A percentile compares a stretch with the other conserved stretches of the same genome.
These are phyloP conservation scores for Calonectria multiphialidica DNA, from an alignment of 2,329 filamentous ascomycete species.

Conservation along the genomic window DNA sequence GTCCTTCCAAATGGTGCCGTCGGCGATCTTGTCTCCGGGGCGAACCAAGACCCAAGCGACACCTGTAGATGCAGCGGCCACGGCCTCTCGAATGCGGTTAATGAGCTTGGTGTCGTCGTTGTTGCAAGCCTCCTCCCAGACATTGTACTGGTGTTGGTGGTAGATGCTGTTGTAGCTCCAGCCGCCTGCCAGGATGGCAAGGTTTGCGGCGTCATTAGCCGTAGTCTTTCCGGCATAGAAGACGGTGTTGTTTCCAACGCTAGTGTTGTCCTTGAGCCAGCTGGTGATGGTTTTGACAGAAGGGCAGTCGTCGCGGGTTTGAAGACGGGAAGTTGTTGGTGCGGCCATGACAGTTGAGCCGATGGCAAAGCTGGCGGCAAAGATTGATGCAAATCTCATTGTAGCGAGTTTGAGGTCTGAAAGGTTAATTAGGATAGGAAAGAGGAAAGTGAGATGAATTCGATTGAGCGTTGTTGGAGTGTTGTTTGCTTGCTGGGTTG, in stretches of 20 bases:
- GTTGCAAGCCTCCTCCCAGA: neutral
- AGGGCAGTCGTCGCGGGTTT: neutral
- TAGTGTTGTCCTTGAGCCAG: slow-evolving; percentile 1
- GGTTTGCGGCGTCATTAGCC: neutral
- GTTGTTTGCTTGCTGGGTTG: neutral
- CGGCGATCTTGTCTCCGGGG: neutral
- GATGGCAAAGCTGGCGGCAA: neutral
- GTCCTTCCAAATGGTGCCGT: neutral
- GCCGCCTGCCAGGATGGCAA: neutral
- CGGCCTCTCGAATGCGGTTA: neutral
- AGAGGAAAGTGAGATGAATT: neutral
- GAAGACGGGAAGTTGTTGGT: neutral
- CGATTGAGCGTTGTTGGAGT: neutral
- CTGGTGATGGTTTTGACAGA: neutral
- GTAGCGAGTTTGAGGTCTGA: neutral
- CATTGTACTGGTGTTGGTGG: neutral
- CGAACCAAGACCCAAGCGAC: neutral
- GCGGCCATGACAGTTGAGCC: neutral
- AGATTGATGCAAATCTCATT: neutral
- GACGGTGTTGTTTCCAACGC: neutral
- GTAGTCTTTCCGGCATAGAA: neutral
- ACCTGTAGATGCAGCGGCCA: neutral
- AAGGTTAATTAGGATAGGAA: too few relatives aligned
- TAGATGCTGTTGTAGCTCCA: neutral
- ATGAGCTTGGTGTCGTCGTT: neutral